phyloP scores from a whole-genome alignment of 345 rosid genomes.

The Raphanus sativus region DNA sequence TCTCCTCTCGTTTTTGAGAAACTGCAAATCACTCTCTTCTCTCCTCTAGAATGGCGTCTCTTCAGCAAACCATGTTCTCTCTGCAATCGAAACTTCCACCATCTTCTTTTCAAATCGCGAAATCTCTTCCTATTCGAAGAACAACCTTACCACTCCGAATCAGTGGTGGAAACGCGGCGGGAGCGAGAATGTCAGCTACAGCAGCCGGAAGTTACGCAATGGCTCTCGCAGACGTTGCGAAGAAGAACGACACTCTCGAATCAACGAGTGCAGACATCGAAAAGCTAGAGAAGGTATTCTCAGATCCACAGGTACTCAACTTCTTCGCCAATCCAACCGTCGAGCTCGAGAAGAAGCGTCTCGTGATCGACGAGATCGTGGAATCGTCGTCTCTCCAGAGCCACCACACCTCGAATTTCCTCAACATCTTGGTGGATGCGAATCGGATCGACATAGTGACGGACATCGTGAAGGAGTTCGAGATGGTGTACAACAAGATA shows the following conservation, averaged over 20 bases:
- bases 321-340: not conserved
- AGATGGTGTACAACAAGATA: not conserved
- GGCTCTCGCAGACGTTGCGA: conserved; percentile 76
- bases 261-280: conserved; percentile 71
- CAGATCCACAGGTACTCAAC: conserved; percentile 9
- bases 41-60: conserved; percentile 58
- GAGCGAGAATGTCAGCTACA: conserved; percentile 55
- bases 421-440: not conserved
- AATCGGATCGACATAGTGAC: not conserved
- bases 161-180: conserved; percentile 41
- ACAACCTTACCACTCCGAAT: conserved; percentile 41
- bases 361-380: not conserved
- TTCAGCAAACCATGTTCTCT: conserved; percentile 51
- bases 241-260: conserved; percentile 58
- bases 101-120: conserved; percentile 41
- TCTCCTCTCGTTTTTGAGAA: conserved; percentile 32
- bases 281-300: conserved; percentile 66
- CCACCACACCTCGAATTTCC: not conserved
- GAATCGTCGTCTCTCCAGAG: not conserved
- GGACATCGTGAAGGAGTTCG: not conserved
- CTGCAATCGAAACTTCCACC: conserved; percentile 57
- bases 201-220: conserved; percentile 70
- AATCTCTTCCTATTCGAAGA: conserved; percentile 41
- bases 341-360: not conserved
- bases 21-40: conserved; percentile 21